Evolutionary conservation across 2,329 filamentous ascomycete genomes (phyloP), one percentile per base, ranked within the genome.

Genomic region (Clarireedia paspali): DNA sequence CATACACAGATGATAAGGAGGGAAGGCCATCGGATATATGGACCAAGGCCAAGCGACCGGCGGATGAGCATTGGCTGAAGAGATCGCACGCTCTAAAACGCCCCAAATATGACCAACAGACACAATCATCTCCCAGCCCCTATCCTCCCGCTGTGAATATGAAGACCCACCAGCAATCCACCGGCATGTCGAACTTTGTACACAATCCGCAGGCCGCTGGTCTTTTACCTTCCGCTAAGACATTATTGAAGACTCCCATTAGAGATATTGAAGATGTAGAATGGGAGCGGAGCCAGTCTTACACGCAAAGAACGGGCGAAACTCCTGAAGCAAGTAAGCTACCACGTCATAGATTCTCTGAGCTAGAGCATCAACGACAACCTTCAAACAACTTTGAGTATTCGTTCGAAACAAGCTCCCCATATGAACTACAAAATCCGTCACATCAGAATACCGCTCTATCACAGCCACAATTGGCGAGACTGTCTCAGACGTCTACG

Each of bases 81-180:
- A 66, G 64, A 14, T 64, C 66, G 5, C 62, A 66, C 51, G 54
- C 63, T 30, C 64, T 62, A 2, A 69, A 69, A 58, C 60, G 65
- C 17, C 58, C 66, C 57, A 60, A 63, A 27, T 67, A 65, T 64
- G 65, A 66, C 40, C 55, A 54, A 12, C 60, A 62, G 38, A 55
- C 59, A 24, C 42, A 58, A 12, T 56, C 62, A 9, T 63, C 67
- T n/a, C 67, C 67, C 14, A 68, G 66, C 12, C 67, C 67, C 9
- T 39, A 61, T 15, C 45, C 36, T 55, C 24, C 30, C 30, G 20
- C 10, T 34, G n/a, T 20, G 15, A 26, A 15, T 34, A 17, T 42
- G 14, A 55, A 44, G 23, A 5, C n/a, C 6, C 46, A 34, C 17
- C 23, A 17, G 12, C 36, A 42, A 24, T 14, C 23, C 34, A 36